These are phyloP conservation scores for Orbilia ellipsospora DNA, from an alignment of 2,329 filamentous ascomycete genomes.

Conservation along the genomic window DNA sequence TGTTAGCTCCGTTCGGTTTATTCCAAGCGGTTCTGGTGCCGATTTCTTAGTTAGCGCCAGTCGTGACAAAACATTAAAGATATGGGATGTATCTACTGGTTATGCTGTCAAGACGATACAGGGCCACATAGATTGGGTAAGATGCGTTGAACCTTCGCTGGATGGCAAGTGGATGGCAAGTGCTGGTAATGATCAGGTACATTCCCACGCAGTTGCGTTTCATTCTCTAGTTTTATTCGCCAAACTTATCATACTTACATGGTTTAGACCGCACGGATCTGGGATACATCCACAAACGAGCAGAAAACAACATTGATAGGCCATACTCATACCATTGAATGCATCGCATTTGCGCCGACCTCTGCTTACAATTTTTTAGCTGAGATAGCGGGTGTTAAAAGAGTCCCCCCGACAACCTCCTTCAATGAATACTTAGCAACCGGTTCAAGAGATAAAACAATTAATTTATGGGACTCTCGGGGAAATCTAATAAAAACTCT, in stretches of 20 bases:
- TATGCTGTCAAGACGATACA: constrained; percentile 91
- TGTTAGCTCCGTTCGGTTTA: constrained; percentile 87
- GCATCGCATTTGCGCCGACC: constrained; percentile 85
- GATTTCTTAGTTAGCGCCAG: constrained; percentile 87
- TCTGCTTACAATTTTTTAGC: constrained; percentile 81
- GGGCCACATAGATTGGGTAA: constrained; percentile 90
- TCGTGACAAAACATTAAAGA: constrained; percentile 82
- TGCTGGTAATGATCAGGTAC: constrained; percentile 77
- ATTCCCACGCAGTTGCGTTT: not conserved
- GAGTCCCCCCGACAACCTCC: constrained; percentile 77
- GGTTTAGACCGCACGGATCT: constrained; percentile 75
- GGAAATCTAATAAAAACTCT: constrained; percentile 87
- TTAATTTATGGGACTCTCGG: constrained; percentile 86
- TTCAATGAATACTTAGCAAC: constrained; percentile 90
- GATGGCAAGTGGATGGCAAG: constrained; percentile 87
- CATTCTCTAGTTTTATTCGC: not conserved
- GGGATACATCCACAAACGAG: constrained; percentile 83
- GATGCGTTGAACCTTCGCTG: constrained; percentile 81
- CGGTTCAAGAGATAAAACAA: constrained; percentile 88
- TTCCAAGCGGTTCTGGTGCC: constrained; percentile 82
- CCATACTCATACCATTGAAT: constrained; percentile 87
- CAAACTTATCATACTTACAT: constrained; percentile 1
- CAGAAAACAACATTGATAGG: constrained; percentile 82
- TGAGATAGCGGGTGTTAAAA: constrained; percentile 81
- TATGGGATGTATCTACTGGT: constrained; percentile 94